Percentiles rank a stretch among this genome's conserved stretches.
phyloP scores from a whole-genome alignment of 1,284 basidiomycete species.

The Pyrrhoderma noxium region DNA sequence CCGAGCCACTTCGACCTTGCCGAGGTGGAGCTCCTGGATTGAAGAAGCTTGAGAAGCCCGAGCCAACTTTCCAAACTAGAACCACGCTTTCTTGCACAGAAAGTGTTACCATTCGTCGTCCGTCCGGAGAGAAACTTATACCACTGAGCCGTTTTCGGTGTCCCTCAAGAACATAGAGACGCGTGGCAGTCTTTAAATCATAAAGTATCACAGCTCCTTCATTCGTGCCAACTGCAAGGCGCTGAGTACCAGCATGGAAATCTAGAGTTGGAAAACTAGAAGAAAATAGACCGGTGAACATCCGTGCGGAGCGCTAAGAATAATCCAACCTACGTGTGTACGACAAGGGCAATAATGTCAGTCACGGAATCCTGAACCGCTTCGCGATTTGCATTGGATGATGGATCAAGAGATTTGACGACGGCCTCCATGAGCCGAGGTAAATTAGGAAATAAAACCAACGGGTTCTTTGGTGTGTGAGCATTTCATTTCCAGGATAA shows the following conservation, averaged over 20 bases:
- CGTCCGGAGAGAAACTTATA: conserved; percentile 89
- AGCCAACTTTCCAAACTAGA: conserved; percentile 87
- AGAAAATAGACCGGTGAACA: not conserved
- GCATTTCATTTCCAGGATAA: not conserved
- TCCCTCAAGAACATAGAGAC: conserved; percentile 90
- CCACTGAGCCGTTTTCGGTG: conserved; percentile 77
- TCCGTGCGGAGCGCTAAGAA: not conserved
- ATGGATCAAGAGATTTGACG: conserved; percentile 94
- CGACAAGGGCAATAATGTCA: conserved; percentile 86
- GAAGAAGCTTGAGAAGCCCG: conserved; percentile 82
- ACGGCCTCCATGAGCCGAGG: conserved; percentile 91
- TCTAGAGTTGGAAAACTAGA: conserved; percentile 85
- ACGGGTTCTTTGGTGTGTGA: conserved; percentile 53
- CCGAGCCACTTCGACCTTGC: conserved; percentile 75
- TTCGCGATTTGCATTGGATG: conserved; percentile 74
- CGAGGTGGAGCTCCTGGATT: conserved; percentile 86
- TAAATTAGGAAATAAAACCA: conserved; percentile 80
- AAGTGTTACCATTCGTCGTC: conserved; percentile 80
- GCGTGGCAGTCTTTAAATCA: conserved; percentile 92
- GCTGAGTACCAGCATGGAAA: conserved; percentile 81
- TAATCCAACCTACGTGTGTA: conserved; percentile 59
- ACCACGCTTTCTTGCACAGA: conserved; percentile 79
- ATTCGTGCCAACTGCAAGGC: conserved; percentile 87
- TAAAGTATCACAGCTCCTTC: conserved; percentile 95
- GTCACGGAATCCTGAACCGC: conserved; percentile 88